Percentiles rank a stretch among this genome's conserved stretches.
phyloP scores from a whole-genome alignment of 2,329 filamentous ascomycete species.

The Corniculantispora saksenae region DNA sequence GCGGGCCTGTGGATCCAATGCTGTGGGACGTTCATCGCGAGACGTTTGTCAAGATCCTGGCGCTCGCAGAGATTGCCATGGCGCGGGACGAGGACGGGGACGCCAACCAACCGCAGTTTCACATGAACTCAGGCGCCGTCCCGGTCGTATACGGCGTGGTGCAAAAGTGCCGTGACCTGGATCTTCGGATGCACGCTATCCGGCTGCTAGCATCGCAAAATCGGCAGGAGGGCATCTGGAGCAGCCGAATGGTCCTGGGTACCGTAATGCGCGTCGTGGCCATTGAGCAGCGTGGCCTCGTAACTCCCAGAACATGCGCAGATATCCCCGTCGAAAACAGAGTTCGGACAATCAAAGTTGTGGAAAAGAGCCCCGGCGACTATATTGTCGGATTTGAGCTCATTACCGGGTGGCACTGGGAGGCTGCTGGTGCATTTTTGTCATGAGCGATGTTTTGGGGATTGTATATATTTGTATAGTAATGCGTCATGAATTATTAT shows the following conservation, averaged over 20 bases:
- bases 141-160: constrained; percentile 10
- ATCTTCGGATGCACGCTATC: constrained; percentile 4
- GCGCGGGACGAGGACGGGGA: not conserved
- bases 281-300: constrained; percentile 4
- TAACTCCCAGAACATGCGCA: not conserved
- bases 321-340: constrained; percentile 18
- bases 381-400: constrained; percentile 16
- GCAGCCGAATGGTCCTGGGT: constrained; percentile 7
- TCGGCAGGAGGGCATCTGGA: constrained; percentile 18
- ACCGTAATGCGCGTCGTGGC: constrained; percentile 4
- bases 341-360: constrained; percentile 9
- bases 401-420: constrained; percentile 9
- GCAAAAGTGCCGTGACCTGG: constrained; percentile 15
- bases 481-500: not conserved
- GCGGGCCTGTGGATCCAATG: constrained; percentile 8
- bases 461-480: not conserved
- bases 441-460: not conserved
- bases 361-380: not conserved
- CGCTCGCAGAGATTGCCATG: constrained; percentile 14
- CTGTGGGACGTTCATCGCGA: constrained; percentile 16
- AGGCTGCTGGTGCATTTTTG: constrained; percentile 7
- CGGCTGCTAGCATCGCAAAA: constrained; percentile 9
- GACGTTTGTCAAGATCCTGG: constrained; percentile 14
- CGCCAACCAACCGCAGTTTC: not conserved
- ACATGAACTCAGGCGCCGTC: constrained; percentile 18